Conservation (phyloP, 805 yeast genomes). For the Candida maltosa region DNA sequence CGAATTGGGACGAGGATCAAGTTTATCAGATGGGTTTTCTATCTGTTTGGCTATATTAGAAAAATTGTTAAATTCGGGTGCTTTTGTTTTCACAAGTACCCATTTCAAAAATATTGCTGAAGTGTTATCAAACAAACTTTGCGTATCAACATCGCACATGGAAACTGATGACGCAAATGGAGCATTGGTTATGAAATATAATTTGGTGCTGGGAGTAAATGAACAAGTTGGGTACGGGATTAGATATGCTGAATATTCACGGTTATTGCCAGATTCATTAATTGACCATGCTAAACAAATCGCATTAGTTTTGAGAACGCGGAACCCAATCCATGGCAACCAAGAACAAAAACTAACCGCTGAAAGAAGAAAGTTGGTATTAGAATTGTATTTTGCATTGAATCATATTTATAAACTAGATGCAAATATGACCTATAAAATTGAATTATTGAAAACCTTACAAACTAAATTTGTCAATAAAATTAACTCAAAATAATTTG, state of each 20-base stretch:
- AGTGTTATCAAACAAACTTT: constrained; percentile 25
- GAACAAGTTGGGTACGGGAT: constrained; percentile 27
- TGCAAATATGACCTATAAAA: constrained; percentile 2
- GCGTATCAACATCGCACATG: constrained; percentile 39
- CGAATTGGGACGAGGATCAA: constrained; percentile 51
- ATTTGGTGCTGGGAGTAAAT: constrained; percentile 15
- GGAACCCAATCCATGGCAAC: neutral
- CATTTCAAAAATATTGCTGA: constrained; percentile 43
- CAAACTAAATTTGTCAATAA: constrained; percentile 8
- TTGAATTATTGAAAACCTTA: constrained; percentile 6
- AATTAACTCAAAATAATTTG: constrained; percentile 5
- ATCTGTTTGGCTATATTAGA: constrained; percentile 46
- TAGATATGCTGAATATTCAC: constrained; percentile 15
- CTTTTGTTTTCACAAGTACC: constrained; percentile 36
- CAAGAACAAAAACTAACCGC: constrained; percentile 2
- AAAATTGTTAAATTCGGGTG: constrained; percentile 19
- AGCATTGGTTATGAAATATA: constrained; percentile 26
- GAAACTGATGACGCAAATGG: constrained; percentile 14
- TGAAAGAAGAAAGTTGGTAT: constrained; percentile 6
- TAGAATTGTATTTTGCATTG: constrained; percentile 10
- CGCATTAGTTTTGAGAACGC: constrained; percentile 3
- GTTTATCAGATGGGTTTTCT: constrained; percentile 47
- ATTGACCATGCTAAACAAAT: constrained; percentile 24
- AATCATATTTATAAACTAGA: constrained; percentile 3
- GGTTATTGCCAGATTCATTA: constrained; percentile 17